Base-by-base conservation (phyloP, 352 stramenopile genomes). In the Nothophytophthora sp. region DNA sequence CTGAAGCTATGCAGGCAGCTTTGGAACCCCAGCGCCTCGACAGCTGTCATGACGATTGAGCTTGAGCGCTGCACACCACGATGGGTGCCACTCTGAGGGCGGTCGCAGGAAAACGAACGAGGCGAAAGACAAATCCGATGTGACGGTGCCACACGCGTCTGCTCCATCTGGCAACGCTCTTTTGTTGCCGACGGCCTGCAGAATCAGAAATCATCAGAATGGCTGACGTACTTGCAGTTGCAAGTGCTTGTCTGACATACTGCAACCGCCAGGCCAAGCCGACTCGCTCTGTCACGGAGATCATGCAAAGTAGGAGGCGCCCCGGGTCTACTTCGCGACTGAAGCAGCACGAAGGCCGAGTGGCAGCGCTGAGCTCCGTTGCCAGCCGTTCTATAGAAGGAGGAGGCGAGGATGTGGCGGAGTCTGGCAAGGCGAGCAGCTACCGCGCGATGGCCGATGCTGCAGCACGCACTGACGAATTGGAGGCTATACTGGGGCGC, bases 401-500 rank as follows among this genome's bases (percentile, higher is more conserved):
- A 41, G 48, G 34, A 8, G 41, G 32, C 24, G 38, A 25, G 18
- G 39, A 44, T 30, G 6, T n/a, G 1, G 38, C 37, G 19, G 39
- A 33, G 4, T 37, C 44, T 28, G 18, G 10, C 12, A 15, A 48
- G 29, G 37, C 40, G 25, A 50, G 50, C 4, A 34, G 45, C 20
- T 7, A 18, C 18, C 16, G 19, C 18, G n/a, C n/a, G 23, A 41
- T 19, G 13, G 11, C 33, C 9, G 13, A 50, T 32, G 36, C 29
- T 22, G n/a, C 20, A 12, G 15, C 36, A 2, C 51, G 61, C 44
- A 54, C 39, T 18, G 44, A 67, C 11, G 36, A 62, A 3, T 15
- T 67, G 29, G 18, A 62, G 44, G 22, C 32, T n/a, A 39, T 45
- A n/a, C 50, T 77, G 39, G 74, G 76, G 29, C 61, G 60, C 37